Conservation (phyloP, 164 flowering plant species). For the Aristolochia contorta region DNA sequence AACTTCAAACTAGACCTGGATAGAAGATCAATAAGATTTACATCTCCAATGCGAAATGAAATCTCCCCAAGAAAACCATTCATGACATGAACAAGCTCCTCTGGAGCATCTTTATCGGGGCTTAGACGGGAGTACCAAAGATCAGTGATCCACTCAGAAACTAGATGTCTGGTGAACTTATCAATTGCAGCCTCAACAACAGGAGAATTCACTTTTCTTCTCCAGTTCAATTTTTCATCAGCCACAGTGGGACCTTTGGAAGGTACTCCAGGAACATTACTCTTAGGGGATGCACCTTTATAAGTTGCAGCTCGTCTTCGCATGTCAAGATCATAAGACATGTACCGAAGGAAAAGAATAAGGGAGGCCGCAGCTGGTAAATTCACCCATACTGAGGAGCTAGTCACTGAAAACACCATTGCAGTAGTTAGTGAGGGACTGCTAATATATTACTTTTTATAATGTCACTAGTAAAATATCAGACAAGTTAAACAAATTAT, state of each 20-base stretch:
- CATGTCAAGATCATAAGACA: slow-evolving; percentile 71
- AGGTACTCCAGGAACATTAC: slow-evolving; percentile 29
- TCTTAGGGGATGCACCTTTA: slow-evolving; percentile 29
- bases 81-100: slow-evolving; percentile 74
- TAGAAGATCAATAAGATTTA: slow-evolving; percentile 85
- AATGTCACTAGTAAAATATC: no score
- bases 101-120: slow-evolving; percentile 89
- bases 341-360: slow-evolving; percentile 64
- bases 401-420: slow-evolving; percentile 61
- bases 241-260: slow-evolving; percentile 24
- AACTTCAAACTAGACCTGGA: slow-evolving; percentile 48
- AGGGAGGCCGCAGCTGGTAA: slow-evolving; percentile 62
- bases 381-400: slow-evolving; percentile 90
- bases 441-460: no score
- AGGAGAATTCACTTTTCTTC: slow-evolving; percentile 80
- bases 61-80: slow-evolving; percentile 82
- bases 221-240: slow-evolving; percentile 53
- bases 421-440: not conserved
- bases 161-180: slow-evolving; percentile 73
- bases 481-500: no score
- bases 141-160: slow-evolving; percentile 92
- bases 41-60: slow-evolving; percentile 67
- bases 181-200: slow-evolving; percentile 89
- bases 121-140: slow-evolving; percentile 93
- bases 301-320: slow-evolving; percentile 60